Base-by-base conservation (phyloP, 1,284 basidiomycete species). In the Moesziomyces sp. region DNA sequence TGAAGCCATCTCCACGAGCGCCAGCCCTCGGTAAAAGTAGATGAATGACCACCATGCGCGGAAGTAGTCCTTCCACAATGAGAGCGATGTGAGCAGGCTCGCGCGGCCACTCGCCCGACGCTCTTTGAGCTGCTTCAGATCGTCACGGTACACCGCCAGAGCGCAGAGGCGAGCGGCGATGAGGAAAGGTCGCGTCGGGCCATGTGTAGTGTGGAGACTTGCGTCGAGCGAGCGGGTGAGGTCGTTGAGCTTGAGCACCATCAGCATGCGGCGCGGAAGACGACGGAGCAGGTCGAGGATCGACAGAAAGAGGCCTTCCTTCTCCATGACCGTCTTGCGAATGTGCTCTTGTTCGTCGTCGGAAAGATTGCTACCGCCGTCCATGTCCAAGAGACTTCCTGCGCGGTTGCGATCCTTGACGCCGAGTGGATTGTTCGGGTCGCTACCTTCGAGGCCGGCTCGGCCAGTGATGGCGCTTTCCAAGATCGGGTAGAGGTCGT, bases 101-200 rank as follows among this genome's bases (percentile, higher is more conserved):
- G 65, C 55, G 10, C 44, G 46, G 33, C 61, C 60, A 45, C 54
- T 62, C n/a, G 50, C 46, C n/a, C 69, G 70, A 19, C 70, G 67
- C 46, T 68, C 58, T 16, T 54, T 50, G 57, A 87, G 86, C 76
- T 88, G 87, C 18, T 72, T 57, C 33, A 82, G 54, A 62, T 96
- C 93, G 79, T 92, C 91, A 74, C 89, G 87, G 91, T 93, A 97
- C 2, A 94, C 91, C 42, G 94, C 90, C 21, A 87, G 87, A 49
- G 91, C 88, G 84, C 96, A 98, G 85, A 93, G 97, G 77, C 93
- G 91, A 0, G 94, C 94, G 7, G 92, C 91, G 65, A 98, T 92
- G 43, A 98, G 84, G 84, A 97, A 99, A 19, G 79, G 77, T 23
- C 85, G 76, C 1, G 83, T 79, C 5, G 79, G 82, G 7, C 86